Base-by-base conservation (phyloP, 768 basidiomycete species). In the Gloeopeniophorella convolvens region DNA sequence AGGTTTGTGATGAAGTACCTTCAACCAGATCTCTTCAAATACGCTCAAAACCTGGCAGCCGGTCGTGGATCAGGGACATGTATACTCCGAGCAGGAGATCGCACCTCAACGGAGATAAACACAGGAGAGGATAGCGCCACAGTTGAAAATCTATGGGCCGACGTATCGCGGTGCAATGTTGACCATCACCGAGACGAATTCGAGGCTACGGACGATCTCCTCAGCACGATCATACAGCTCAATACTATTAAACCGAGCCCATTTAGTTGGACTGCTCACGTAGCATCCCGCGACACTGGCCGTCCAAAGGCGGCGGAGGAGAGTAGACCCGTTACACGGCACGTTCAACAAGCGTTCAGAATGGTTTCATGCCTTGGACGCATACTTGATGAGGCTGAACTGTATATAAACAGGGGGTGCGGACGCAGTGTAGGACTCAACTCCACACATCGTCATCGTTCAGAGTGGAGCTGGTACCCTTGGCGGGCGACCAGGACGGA, bases 21-120 rank as follows among this genome's bases (percentile, higher is more conserved):
- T 87, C 59, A 91, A 82, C 88, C 88, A 91, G 5, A 82, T 56
- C 63, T 82, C 84, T 64, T 86, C 82, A 0, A 68, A 61, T 2
- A 84, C 68, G 7, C 76, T 73, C 20, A 84, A 59, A 20, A 79
- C 21, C 60, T 83, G 35, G 27, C 40, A 48, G 30, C 28, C 6
- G 18, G 16, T 41, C 34, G 18, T 35, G 28, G 7, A 16, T 27
- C 23, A n/a, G n/a, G n/a, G n/a, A n/a, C n/a, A n/a, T n/a, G n/a
- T n/a, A n/a, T n/a, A n/a, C n/a, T n/a, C n/a, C n/a, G n/a, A n/a
- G n/a, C n/a, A 10, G 3, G 23, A 13, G 37, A 6, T 9, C n/a
- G 1, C 37, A 64, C 63, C 56, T 67, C 64, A 20, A 69, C 68
- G n/a, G n/a, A n/a, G n/a, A n/a, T n/a, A n/a, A n/a, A n/a, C n/a